Base-by-base conservation (phyloP, 352 stramenopile genomes). In the Phytophthora litchii region DNA sequence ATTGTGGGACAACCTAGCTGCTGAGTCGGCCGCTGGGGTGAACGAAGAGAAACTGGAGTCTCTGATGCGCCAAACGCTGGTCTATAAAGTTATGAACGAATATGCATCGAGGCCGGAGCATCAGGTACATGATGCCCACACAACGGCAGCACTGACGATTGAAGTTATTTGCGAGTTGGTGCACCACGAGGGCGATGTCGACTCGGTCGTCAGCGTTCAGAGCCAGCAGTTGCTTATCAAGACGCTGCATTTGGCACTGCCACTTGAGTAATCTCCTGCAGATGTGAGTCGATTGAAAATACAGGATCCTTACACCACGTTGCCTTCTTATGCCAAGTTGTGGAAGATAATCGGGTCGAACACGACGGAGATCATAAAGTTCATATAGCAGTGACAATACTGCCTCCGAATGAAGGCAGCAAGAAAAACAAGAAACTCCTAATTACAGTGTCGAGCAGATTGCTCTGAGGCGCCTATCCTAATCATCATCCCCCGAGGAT, bases 211-310 rank as follows among this genome's bases (percentile, higher is more conserved):
- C 36, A 85, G 71, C 42, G 62, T 64, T 7, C 78, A 70, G 17
- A 78, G 73, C 20, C 75, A 83, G 17, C 83, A 89, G 55, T 44
- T 94, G 3, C 69, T 92, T 21, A 73, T 86, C 37, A 94, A 94
- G 76, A 88, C 85, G 41, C 70, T 94, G 42, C 74, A 80, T 41
- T 61, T 92, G 53, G 80, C 78, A 38, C 23, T 55, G 7, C 35
- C 48, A n/a, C 58, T 67, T 21, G 51, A 79, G 23, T 62, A 68
- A 48, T 72, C 16, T 32, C n/a, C 13, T 40, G 34, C 19, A 17
- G 14, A 27, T 53, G 27, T 3, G 19, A 8, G n/a, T 46, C 44
- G 4, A 4, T 52, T 54, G 20, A 58, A 59, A 67, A 55, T 61
- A 62, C 50, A 62, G 38, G 41, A 37, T 44, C 35, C 48, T 58